Evolutionary conservation across 257 asterid genomes (phyloP).

Genomic region (Fraxinus americana): DNA sequence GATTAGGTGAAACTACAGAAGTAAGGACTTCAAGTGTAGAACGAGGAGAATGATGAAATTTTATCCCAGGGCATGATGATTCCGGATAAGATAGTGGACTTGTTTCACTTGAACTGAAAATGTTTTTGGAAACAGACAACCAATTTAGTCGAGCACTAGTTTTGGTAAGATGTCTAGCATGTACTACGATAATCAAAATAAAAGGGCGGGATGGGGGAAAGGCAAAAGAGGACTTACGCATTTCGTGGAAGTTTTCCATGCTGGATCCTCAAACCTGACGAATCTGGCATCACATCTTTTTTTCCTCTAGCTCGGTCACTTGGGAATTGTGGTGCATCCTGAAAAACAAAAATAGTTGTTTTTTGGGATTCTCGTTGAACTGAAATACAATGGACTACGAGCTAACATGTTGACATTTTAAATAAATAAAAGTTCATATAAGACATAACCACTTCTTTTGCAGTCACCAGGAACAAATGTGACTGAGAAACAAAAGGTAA

Average conservation of each 20-base stretch:
- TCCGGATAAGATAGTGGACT: conserved; percentile 41
- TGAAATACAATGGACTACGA: conserved; percentile 13
- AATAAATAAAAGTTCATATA: neutral
- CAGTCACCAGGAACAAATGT: neutral
- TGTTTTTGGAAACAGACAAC: conserved; percentile 5
- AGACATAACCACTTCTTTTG: neutral
- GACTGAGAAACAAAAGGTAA: neutral
- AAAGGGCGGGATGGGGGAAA: neutral
- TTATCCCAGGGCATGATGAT: conserved; percentile 31
- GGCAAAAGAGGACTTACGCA: conserved; percentile 32
- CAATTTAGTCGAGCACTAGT: neutral
- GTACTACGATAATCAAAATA: conserved; percentile 1
- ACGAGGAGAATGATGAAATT: conserved; percentile 58
- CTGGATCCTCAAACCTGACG: conserved; percentile 34
- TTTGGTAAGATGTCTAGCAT: neutral
- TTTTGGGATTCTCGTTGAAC: neutral
- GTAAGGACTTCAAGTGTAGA: conserved; percentile 53
- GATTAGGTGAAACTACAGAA: conserved; percentile 39
- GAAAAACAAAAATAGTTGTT: conserved; percentile 13
- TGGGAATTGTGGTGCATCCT: conserved; percentile 45
- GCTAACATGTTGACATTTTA: too few species aligned
- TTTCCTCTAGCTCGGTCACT: conserved; percentile 33
- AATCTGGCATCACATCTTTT: conserved; percentile 37
- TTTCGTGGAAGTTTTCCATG: conserved; percentile 40
- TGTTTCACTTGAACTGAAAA: conserved; percentile 39